These are phyloP conservation scores for Nicotiana otophora DNA, from an alignment of 257 asterid species.

Conservation along the genomic window DNA sequence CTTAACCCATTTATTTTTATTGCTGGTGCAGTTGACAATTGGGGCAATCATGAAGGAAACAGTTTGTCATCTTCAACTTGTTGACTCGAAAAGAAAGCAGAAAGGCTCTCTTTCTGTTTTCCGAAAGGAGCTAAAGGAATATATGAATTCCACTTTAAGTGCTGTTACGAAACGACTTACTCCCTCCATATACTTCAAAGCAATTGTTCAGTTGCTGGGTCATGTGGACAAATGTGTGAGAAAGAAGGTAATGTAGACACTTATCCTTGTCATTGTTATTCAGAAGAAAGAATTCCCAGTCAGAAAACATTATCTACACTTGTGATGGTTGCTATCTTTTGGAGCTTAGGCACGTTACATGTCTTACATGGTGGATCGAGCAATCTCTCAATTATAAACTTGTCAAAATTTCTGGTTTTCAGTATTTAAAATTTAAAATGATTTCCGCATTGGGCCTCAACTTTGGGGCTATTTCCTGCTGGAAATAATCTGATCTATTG, in stretches of 20 bases:
- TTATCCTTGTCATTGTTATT: neutral
- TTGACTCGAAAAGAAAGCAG: conserved; percentile 46
- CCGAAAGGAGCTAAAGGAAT: conserved; percentile 66
- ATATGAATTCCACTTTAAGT: conserved; percentile 40
- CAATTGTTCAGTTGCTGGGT: conserved; percentile 52
- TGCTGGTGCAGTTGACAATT: conserved; percentile 51
- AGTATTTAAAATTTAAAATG: neutral
- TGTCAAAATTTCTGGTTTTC: neutral
- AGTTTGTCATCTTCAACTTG: conserved; percentile 49
- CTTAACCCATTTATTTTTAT: conserved; percentile 7
- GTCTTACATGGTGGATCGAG: neutral
- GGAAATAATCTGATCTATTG: neutral
- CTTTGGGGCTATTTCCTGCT: neutral
- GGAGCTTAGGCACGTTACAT: neutral
- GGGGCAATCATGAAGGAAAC: conserved; percentile 77
- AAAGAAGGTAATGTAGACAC: conserved; percentile 55
- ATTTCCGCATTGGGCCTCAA: neutral
- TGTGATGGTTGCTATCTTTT: neutral
- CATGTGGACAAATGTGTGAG: conserved; percentile 46
- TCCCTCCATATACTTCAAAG: conserved; percentile 62
- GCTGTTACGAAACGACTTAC: conserved; percentile 48
- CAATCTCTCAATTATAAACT: neutral
- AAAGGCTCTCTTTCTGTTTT: conserved; percentile 39
- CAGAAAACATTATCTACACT: neutral
- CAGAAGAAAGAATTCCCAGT: neutral